phyloP scores from a whole-genome alignment of 225 moss, liverwort and hornwort genomes.

The Takakia lepidozioides region DNA sequence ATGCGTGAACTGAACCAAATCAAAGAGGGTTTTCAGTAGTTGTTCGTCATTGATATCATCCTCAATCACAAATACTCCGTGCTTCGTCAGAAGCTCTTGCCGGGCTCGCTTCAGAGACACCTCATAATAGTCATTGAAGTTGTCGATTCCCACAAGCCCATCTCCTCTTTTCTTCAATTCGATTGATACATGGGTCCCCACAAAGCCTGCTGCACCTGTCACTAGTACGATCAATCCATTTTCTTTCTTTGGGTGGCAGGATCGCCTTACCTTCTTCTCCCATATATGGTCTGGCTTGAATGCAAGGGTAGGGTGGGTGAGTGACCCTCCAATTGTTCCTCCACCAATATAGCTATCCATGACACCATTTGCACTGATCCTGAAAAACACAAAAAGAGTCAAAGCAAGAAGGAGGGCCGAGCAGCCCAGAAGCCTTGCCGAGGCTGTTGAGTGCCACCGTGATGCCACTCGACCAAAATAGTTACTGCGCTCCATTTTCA shows the following conservation, averaged over 20 bases:
- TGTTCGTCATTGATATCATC: constrained; percentile 53
- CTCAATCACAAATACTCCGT: constrained; percentile 48
- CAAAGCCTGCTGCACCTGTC: constrained; percentile 55
- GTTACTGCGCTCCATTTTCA: constrained; percentile 53
- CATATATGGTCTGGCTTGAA: constrained; percentile 47
- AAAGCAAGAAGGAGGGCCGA: constrained; percentile 39
- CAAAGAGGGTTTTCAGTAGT: constrained; percentile 40
- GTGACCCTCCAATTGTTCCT: constrained; percentile 11
- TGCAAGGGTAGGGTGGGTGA: constrained; percentile 31
- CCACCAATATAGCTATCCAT: constrained; percentile 41
- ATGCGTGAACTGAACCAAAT: constrained; percentile 43
- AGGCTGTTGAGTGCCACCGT: constrained; percentile 48
- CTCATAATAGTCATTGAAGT: constrained; percentile 56
- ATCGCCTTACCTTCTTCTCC: constrained; percentile 39
- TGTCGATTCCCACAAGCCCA: constrained; percentile 50
- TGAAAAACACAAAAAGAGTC: constrained; percentile 46
- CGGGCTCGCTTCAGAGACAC: constrained; percentile 56
- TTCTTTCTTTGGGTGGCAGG: constrained; percentile 41
- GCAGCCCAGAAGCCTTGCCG: constrained; percentile 41
- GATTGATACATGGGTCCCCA: constrained; percentile 51
- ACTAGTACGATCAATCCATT: constrained; percentile 48
- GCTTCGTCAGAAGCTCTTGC: constrained; percentile 45
- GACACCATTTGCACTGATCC: constrained; percentile 43
- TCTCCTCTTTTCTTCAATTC: constrained; percentile 53
- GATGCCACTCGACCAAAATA: constrained; percentile 38